These are phyloP conservation scores for Talaromyces sp. DNA, from an alignment of 2,329 filamentous ascomycete genomes.

Conservation along the genomic window DNA sequence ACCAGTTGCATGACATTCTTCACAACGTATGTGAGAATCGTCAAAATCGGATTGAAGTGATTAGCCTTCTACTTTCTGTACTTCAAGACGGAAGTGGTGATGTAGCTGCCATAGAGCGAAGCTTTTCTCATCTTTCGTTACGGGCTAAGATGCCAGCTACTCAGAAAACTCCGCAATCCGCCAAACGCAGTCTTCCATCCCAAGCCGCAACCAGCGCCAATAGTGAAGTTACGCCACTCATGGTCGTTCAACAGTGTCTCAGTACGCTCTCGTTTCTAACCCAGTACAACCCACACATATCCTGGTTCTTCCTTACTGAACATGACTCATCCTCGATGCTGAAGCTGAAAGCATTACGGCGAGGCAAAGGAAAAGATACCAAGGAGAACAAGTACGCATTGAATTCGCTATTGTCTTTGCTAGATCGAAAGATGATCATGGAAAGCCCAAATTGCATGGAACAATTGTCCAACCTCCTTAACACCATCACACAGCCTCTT, in stretches of 20 bases:
- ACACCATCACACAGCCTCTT: constrained; percentile 81
- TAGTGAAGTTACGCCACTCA: constrained; percentile 85
- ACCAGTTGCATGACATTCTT: constrained; percentile 79
- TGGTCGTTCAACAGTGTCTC: constrained; percentile 94
- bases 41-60: constrained; percentile 90
- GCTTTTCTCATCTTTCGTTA: constrained; percentile 87
- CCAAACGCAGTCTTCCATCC: constrained; percentile 70
- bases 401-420: constrained; percentile 79
- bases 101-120: constrained; percentile 88
- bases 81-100: constrained; percentile 93
- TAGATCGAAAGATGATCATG: constrained; percentile 93
- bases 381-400: constrained; percentile 89
- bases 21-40: constrained; percentile 91
- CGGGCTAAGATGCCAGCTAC: constrained; percentile 76
- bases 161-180: constrained; percentile 75
- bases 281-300: constrained; percentile 77
- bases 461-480: constrained; percentile 78
- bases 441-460: constrained; percentile 98
- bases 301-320: constrained; percentile 89
- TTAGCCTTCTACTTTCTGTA: constrained; percentile 87
- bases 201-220: constrained; percentile 54
- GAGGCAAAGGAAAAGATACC: constrained; percentile 81
- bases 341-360: constrained; percentile 72
- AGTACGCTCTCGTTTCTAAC: constrained; percentile 79
- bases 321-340: constrained; percentile 76